phyloP scores from a whole-genome alignment of 179 eudicot species.

The Actinidia polygama region DNA sequence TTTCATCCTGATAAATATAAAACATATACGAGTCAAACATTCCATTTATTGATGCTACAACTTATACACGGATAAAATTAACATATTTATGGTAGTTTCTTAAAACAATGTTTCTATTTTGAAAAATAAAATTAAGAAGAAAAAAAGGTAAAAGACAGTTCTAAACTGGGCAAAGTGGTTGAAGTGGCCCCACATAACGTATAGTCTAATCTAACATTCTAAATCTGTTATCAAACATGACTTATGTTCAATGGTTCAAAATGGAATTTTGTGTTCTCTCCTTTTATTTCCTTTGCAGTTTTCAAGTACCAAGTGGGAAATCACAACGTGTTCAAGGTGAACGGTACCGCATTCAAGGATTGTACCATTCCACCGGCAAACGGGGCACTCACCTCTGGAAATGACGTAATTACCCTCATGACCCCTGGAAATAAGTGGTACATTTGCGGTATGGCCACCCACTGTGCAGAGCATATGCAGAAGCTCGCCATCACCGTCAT shows the following conservation, averaged over 20 bases:
- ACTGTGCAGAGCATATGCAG: conserved; percentile 10
- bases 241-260: not conserved
- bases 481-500: conserved; percentile 30
- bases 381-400: conserved; percentile 17
- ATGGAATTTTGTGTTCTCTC: not conserved
- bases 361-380: conserved; percentile 10
- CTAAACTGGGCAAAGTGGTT: too few relatives aligned
- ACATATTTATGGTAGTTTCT: too few relatives aligned
- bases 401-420: conserved; percentile 13
- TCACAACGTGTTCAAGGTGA: conserved; percentile 31
- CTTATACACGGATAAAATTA: too few relatives aligned
- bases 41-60: too few relatives aligned
- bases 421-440: conserved; percentile 33
- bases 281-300: conserved; percentile 9
- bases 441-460: conserved; percentile 26
- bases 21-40: too few relatives aligned
- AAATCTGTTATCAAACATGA: too few relatives aligned
- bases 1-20: too few relatives aligned
- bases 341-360: conserved; percentile 14
- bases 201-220: too few relatives aligned
- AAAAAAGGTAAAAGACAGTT: too few relatives aligned
- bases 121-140: too few relatives aligned
- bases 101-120: too few relatives aligned
- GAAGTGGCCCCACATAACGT: too few relatives aligned
- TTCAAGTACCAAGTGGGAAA: conserved; percentile 18